A percentile compares a stretch with the other conserved stretches of the same genome.
Evolutionary conservation across 2,329 filamentous ascomycete genomes (phyloP).

Genomic region (Tolypocladium amazonense): DNA sequence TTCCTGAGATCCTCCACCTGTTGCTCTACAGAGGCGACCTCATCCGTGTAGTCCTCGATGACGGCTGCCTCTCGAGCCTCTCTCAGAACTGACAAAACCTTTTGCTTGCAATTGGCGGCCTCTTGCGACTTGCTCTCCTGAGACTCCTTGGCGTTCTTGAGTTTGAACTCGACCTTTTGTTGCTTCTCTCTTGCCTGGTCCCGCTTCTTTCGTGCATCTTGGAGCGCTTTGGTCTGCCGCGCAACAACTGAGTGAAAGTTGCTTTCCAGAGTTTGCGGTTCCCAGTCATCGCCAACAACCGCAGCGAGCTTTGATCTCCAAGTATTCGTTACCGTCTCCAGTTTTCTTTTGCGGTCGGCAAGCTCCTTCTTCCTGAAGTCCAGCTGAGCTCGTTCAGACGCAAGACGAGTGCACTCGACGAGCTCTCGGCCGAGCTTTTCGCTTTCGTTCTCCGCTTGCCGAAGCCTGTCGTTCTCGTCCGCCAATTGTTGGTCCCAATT

Average conservation of each 20-base stretch:
- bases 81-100: constrained; percentile 38
- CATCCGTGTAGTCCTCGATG: constrained; percentile 44
- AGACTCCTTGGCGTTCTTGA: constrained; percentile 55
- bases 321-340: constrained; percentile 67
- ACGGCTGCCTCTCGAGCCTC: constrained; percentile 30
- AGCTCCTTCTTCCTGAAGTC: constrained; percentile 76
- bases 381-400: constrained; percentile 73
- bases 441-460: constrained; percentile 59
- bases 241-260: constrained; percentile 56
- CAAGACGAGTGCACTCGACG: constrained; percentile 69
- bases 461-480: constrained; percentile 53
- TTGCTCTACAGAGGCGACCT: constrained; percentile 39
- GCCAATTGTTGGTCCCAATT: constrained; percentile 64
- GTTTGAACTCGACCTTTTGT: constrained; percentile 63
- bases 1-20: constrained; percentile 52
- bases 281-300: constrained; percentile 57
- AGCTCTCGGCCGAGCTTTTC: constrained; percentile 70
- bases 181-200: constrained; percentile 63
- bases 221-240: constrained; percentile 44
- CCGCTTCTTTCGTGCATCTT: constrained; percentile 57
- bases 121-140: constrained; percentile 55
- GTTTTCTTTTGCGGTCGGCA: constrained; percentile 58
- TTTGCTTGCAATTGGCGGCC: constrained; percentile 47
- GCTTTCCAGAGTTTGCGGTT: constrained; percentile 55
- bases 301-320: constrained; percentile 61